Conservation (phyloP, 2,329 filamentous ascomycete genomes). For the Trichoderma cornu-damae region DNA sequence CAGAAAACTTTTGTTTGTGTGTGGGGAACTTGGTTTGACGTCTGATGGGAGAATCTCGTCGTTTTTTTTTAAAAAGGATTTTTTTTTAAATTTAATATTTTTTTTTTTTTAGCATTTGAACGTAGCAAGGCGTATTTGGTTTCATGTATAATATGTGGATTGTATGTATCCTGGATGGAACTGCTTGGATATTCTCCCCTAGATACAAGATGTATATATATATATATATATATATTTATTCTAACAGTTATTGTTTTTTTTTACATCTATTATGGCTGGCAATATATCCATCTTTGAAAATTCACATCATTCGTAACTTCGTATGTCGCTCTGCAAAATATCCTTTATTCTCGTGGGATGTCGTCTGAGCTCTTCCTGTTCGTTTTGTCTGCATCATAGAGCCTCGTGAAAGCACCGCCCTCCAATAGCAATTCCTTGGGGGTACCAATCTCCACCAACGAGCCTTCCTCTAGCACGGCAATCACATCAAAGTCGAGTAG, state of each 20-base stretch:
- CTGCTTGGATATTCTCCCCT: neutral
- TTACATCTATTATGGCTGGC: neutral
- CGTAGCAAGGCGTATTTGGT: slow-evolving; percentile 5
- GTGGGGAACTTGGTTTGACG: neutral
- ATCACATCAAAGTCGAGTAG: slow-evolving; percentile 34
- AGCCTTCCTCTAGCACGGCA: slow-evolving; percentile 30
- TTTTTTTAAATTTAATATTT: neutral
- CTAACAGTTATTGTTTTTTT: neutral
- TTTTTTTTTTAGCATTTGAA: neutral
- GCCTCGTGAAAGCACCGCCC: slow-evolving; percentile 24
- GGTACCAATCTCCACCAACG: slow-evolving; percentile 28
- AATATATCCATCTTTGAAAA: neutral
- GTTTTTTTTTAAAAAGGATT: too few species aligned
- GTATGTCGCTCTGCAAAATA: neutral
- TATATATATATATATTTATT: neutral
- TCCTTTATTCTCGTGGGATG: neutral
- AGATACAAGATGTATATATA: too few species aligned
- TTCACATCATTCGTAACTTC: neutral
- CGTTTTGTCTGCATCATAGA: slow-evolving; percentile 26
- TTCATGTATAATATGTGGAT: neutral
- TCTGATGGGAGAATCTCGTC: neutral
- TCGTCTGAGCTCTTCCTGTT: slow-evolving; percentile 12
- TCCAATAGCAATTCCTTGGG: slow-evolving; percentile 25
- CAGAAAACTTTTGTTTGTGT: neutral
- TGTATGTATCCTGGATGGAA: neutral